Percentiles rank a stretch among this genome's conserved stretches.
Evolutionary conservation across 129 eudicot genomes (phyloP).

Genomic region (Scalesia atractyloides): DNA sequence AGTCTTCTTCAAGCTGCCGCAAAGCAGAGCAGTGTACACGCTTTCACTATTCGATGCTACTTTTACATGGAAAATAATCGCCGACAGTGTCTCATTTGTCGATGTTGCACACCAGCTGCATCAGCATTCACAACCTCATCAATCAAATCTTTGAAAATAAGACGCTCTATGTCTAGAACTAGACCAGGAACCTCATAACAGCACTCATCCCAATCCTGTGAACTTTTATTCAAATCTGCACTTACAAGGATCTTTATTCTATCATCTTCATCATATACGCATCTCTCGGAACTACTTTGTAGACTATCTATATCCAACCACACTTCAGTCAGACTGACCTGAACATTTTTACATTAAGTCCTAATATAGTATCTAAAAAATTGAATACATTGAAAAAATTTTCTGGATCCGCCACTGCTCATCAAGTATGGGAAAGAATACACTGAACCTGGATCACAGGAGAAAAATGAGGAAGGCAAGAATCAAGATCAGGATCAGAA

Average conservation of each 20-base stretch:
- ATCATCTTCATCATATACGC: constrained; percentile 53
- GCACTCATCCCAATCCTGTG: constrained; percentile 52
- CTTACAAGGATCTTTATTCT: constrained; percentile 45
- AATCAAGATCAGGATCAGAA: too few relatives aligned
- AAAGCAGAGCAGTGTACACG: constrained; percentile 22
- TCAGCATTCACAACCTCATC: constrained; percentile 59
- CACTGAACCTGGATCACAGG: too few relatives aligned
- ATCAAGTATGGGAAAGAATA: too few relatives aligned
- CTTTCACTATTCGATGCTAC: constrained; percentile 16
- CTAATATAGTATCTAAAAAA: too few relatives aligned
- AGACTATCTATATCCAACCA: constrained; percentile 54
- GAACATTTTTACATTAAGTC: too few relatives aligned
- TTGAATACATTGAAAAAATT: too few relatives aligned
- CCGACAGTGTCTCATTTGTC: constrained; percentile 37
- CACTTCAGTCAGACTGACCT: constrained; percentile 53
- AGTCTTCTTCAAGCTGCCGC: too few relatives aligned
- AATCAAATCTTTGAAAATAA: constrained; percentile 81
- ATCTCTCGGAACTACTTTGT: constrained; percentile 41
- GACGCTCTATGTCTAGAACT: constrained; percentile 80
- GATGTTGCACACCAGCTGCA: constrained; percentile 24
- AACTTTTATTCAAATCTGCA: constrained; percentile 51
- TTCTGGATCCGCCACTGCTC: too few relatives aligned
- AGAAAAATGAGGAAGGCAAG: too few relatives aligned
- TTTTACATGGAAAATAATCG: constrained; percentile 44
- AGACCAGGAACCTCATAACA: constrained; percentile 57